Percentiles rank a stretch among this genome's conserved stretches.
Conservation (phyloP, 164 flowering plant genomes). For the Vitis rotundifolia region DNA sequence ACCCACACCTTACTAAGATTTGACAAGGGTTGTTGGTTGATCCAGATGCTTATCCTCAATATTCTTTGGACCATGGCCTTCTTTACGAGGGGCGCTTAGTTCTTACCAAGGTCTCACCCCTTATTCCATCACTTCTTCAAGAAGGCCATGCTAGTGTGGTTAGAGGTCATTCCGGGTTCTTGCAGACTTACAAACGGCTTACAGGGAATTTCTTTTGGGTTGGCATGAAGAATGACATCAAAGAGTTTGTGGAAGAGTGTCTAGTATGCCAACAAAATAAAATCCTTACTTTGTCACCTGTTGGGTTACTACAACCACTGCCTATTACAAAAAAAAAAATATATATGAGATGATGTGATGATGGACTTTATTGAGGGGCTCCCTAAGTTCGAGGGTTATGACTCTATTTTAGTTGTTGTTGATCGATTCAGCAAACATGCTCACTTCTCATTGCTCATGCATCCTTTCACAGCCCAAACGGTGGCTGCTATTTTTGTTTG, state of each 20-base stretch:
- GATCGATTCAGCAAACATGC: neutral
- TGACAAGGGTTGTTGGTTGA: too few relatives aligned
- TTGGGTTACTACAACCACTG: neutral
- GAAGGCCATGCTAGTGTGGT: too few relatives aligned
- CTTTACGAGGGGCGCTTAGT: too few relatives aligned
- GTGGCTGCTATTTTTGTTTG: too few relatives aligned
- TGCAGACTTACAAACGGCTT: neutral
- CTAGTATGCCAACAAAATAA: neutral
- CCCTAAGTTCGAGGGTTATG: neutral
- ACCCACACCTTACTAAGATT: too few relatives aligned
- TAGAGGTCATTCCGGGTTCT: too few relatives aligned
- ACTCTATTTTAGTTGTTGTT: neutral
- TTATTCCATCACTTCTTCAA: too few relatives aligned
- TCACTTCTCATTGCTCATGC: neutral
- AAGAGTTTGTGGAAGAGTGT: neutral
- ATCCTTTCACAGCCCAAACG: neutral
- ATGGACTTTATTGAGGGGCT: conserved; percentile 1
- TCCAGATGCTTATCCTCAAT: too few relatives aligned
- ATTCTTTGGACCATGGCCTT: too few relatives aligned
- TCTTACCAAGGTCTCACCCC: too few relatives aligned
- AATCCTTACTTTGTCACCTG: neutral
- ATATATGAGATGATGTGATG: neutral
- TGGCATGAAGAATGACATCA: neutral
- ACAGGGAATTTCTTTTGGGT: neutral
- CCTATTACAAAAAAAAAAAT: neutral